A percentile compares a stretch with the other conserved stretches of the same genome.
These are phyloP conservation scores for Recurvomyces mirabilis DNA, from an alignment of 495 filamentous ascomycete species.

Conservation along the genomic window DNA sequence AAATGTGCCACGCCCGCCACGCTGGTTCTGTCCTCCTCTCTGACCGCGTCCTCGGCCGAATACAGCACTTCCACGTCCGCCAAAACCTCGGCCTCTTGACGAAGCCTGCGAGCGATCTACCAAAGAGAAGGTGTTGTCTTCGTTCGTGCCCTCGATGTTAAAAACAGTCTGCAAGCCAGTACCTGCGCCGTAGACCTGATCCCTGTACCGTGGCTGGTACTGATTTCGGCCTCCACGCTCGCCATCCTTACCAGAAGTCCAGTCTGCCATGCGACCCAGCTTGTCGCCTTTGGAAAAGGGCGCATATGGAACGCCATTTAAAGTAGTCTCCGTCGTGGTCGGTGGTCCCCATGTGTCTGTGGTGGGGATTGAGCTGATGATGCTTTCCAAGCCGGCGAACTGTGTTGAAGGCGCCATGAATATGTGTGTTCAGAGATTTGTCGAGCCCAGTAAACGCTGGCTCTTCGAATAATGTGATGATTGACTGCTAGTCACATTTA, in stretches of 20 bases:
- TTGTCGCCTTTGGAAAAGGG: conserved; percentile 98
- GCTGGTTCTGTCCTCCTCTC: conserved; percentile 32
- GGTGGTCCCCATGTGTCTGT: conserved; percentile 80
- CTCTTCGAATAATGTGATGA: too few relatives aligned
- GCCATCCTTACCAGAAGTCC: conserved; percentile 82
- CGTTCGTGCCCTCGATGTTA: conserved; percentile 79
- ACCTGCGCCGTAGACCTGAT: conserved; percentile 73
- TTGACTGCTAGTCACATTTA: too few relatives aligned
- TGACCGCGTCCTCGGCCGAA: conserved; percentile 86
- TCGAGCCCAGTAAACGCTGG: too few relatives aligned
- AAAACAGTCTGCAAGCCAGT: conserved; percentile 69
- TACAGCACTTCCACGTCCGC: conserved; percentile 69
- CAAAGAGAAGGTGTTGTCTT: conserved; percentile 94
- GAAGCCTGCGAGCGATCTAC: conserved; percentile 61
- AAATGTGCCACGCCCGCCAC: conserved; percentile 47
- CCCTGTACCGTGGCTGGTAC: conserved; percentile 86
- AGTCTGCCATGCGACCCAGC: conserved; percentile 97
- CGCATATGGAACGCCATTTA: conserved; percentile 90
- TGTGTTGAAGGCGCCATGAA: conserved; percentile 14
- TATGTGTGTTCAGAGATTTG: too few relatives aligned
- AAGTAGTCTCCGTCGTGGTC: conserved; percentile 65
- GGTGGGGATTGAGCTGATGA: conserved; percentile 48
- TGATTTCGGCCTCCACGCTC: conserved; percentile 68
- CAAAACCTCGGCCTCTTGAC: conserved; percentile 50
- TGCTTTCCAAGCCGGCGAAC: conserved; percentile 38